A percentile compares a stretch with the other conserved stretches of the same genome.
phyloP scores from a whole-genome alignment of 2,329 filamentous ascomycete species.

The Emmonsiellopsis sp. region DNA sequence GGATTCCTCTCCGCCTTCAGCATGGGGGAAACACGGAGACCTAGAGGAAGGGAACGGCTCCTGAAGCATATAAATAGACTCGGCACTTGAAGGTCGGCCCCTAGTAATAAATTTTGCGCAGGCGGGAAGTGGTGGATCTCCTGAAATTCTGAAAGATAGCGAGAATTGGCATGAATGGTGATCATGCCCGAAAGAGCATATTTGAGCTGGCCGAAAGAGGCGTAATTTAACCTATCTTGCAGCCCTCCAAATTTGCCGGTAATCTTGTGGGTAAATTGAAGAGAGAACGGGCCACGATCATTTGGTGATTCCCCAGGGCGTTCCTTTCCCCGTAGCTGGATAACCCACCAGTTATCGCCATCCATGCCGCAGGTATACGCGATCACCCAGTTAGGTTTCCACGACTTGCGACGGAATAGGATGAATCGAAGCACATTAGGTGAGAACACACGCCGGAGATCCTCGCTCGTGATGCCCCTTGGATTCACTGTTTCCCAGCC shows the following conservation, averaged over 20 bases:
- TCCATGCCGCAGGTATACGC: constrained; percentile 60
- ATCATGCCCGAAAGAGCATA: constrained; percentile 29
- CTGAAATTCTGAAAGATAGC: constrained; percentile 3
- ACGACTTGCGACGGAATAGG: constrained; percentile 61
- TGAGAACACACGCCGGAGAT: constrained; percentile 52
- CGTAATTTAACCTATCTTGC: constrained; percentile 15
- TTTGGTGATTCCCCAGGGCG: neutral
- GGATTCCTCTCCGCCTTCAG: constrained; percentile 17
- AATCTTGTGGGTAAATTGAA: constrained; percentile 22
- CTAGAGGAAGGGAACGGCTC: constrained; percentile 20
- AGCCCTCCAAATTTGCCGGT: constrained; percentile 19
- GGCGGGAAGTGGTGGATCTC: constrained; percentile 15
- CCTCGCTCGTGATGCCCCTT: constrained; percentile 27
- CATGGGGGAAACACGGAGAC: constrained; percentile 22
- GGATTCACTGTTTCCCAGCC: constrained; percentile 31
- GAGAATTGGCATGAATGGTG: constrained; percentile 27
- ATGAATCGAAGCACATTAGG: constrained; percentile 55
- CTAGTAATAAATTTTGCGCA: constrained; percentile 22
- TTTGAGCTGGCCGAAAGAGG: constrained; percentile 25
- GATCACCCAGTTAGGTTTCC: constrained; percentile 64
- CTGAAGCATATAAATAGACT: constrained; percentile 28
- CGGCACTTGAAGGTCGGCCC: constrained; percentile 23
- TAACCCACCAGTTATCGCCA: constrained; percentile 72
- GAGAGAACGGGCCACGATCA: constrained; percentile 7
- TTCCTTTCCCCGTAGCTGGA: constrained; percentile 28